Evolutionary conservation across 78 protist genomes (phyloP).

Genomic region (Dictyostelium intermedium): DNA sequence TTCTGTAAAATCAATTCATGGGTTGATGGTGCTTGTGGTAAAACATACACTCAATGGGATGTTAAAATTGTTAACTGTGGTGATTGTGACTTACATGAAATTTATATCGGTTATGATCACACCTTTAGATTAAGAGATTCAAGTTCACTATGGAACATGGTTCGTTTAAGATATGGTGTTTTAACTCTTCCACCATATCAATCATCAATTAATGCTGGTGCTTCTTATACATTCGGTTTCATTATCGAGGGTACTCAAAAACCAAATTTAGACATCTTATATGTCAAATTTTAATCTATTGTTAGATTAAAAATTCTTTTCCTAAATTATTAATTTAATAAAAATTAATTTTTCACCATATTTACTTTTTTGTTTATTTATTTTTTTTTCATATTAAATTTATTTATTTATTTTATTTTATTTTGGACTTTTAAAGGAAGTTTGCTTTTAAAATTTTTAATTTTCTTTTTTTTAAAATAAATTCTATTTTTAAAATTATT

Average conservation of each 20-base stretch:
- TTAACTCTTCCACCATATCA: constrained; percentile 17
- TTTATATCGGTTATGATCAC: constrained; percentile 18
- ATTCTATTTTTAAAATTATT: too few species aligned
- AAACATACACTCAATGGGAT: constrained; percentile 27
- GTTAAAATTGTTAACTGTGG: neutral
- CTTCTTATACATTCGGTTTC: constrained; percentile 39
- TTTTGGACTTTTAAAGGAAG: too few species aligned
- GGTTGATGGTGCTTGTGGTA: neutral
- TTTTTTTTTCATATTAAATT: neutral
- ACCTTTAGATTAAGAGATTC: constrained; percentile 7
- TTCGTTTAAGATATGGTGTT: neutral
- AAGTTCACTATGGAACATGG: constrained; percentile 22
- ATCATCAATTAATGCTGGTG: constrained; percentile 18
- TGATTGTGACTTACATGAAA: neutral
- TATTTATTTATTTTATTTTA: too few species aligned
- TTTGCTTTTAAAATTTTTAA: too few species aligned
- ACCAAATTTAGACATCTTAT: neutral
- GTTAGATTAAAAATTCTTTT: neutral
- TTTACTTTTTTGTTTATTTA: neutral
- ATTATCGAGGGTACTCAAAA: constrained; percentile 11
- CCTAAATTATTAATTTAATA: neutral
- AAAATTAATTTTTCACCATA: neutral
- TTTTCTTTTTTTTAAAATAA: too few species aligned
- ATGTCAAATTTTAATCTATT: neutral
- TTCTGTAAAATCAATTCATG: neutral